phyloP scores from a whole-genome alignment of 1,284 basidiomycete species.

The Moniliophthora roreri region DNA sequence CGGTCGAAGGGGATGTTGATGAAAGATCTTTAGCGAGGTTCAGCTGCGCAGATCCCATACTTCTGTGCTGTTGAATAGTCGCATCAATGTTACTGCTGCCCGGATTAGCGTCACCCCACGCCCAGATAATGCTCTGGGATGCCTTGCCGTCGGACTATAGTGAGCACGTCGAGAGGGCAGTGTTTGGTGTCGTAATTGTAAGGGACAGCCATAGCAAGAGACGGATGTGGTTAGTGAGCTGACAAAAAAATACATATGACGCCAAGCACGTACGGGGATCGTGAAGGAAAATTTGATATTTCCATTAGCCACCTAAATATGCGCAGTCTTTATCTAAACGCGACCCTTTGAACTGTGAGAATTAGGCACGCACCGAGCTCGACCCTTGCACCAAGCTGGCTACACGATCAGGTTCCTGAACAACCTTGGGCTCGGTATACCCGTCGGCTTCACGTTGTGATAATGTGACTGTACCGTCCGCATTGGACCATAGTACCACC shows the following conservation, averaged over 20 bases:
- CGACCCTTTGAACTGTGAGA: constrained; percentile 1
- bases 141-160: constrained; percentile 36
- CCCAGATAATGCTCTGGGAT: constrained; percentile 47
- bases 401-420: constrained; percentile 43
- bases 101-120: constrained; percentile 43
- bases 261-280: constrained; percentile 39
- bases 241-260: background rate
- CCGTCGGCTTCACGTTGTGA: constrained; percentile 54
- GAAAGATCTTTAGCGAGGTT: constrained; percentile 35
- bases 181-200: background rate
- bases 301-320: constrained; percentile 31
- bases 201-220: no score
- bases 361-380: constrained; percentile 34
- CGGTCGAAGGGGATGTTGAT: background rate
- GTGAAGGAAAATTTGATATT: constrained; percentile 44
- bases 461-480: constrained; percentile 51
- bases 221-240: constrained; percentile 1
- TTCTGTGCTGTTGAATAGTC: constrained; percentile 39
- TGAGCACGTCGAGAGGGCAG: background rate
- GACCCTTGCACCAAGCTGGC: constrained; percentile 38
- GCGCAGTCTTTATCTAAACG: background rate
- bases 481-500: constrained; percentile 68
- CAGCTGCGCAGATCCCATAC: constrained; percentile 35
- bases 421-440: constrained; percentile 49
- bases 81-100: constrained; percentile 35